These are phyloP conservation scores for Knoxia roxburghii DNA, from an alignment of 257 asterid genomes.

Conservation along the genomic window DNA sequence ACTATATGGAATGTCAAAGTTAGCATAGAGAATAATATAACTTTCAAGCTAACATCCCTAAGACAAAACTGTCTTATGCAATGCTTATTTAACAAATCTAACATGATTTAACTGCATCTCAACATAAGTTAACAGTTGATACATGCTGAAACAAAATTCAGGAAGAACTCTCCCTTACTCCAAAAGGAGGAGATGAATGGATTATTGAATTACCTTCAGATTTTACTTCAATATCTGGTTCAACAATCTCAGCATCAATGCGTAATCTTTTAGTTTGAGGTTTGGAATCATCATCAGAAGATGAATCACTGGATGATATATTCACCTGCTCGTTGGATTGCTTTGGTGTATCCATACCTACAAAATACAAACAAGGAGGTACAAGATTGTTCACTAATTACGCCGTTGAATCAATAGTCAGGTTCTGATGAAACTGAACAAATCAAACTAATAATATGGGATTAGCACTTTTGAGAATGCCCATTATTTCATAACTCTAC, in stretches of 20 bases:
- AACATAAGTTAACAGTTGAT: too few species aligned
- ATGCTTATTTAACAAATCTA: neutral
- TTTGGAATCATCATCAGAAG: conserved; percentile 36
- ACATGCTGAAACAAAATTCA: neutral
- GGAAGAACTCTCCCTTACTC: too few species aligned
- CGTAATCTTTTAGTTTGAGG: conserved; percentile 18
- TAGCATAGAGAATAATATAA: neutral
- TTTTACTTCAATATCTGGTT: conserved; percentile 27
- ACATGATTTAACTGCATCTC: neutral
- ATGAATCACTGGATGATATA: conserved; percentile 55
- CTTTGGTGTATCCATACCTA: conserved; percentile 28
- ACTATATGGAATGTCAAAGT: neutral
- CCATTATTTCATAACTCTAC: too few species aligned
- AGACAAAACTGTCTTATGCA: neutral
- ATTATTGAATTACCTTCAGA: conserved; percentile 38
- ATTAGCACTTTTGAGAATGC: neutral
- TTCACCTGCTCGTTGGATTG: conserved; percentile 44
- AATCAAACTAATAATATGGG: neutral
- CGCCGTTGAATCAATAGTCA: neutral
- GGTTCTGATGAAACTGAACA: neutral
- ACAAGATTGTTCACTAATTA: neutral
- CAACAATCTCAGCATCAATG: conserved; percentile 5
- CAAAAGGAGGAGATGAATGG: neutral
- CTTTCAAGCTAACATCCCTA: neutral
- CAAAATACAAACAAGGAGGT: neutral